Percentiles rank a stretch among this genome's conserved stretches.
Conservation (phyloP, 176 grass and related monocot genomes). For the Aegilops sharonensis region DNA sequence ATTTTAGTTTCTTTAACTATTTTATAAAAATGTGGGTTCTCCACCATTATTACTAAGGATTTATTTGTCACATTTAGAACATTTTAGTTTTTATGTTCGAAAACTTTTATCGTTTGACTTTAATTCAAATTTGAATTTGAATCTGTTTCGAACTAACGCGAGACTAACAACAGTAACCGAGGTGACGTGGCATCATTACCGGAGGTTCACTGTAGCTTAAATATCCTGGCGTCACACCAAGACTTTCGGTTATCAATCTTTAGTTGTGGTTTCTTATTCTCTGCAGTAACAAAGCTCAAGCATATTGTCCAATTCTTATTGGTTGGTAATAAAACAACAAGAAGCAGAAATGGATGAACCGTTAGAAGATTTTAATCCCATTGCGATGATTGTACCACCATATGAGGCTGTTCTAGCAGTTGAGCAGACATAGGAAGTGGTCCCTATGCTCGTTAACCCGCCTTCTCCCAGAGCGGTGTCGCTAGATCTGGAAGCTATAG, state of each 20-base stretch:
- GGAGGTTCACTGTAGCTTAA: too few relatives aligned
- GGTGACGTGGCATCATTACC: too few relatives aligned
- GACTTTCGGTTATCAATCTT: background rate
- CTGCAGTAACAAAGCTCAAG: background rate
- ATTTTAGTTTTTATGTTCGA: too few relatives aligned
- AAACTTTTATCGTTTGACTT: too few relatives aligned
- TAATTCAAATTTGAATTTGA: too few relatives aligned
- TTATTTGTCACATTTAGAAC: too few relatives aligned
- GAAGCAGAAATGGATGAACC: background rate
- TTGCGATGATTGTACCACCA: background rate
- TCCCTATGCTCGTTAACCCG: background rate
- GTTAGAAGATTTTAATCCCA: background rate
- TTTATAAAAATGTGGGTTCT: too few relatives aligned
- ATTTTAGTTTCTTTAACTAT: too few relatives aligned
- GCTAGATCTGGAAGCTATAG: background rate
- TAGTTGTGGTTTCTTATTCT: background rate
- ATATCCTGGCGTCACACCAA: background rate
- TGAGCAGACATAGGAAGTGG: background rate
- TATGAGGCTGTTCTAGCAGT: background rate
- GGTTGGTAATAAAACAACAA: background rate
- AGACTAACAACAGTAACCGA: too few relatives aligned
- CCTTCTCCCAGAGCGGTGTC: background rate
- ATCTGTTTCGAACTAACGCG: too few relatives aligned
- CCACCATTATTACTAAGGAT: too few relatives aligned
- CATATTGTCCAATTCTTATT: constrained; percentile 12